Conservation (phyloP, 257 asterid genomes). For the Nemophila menziesii region DNA sequence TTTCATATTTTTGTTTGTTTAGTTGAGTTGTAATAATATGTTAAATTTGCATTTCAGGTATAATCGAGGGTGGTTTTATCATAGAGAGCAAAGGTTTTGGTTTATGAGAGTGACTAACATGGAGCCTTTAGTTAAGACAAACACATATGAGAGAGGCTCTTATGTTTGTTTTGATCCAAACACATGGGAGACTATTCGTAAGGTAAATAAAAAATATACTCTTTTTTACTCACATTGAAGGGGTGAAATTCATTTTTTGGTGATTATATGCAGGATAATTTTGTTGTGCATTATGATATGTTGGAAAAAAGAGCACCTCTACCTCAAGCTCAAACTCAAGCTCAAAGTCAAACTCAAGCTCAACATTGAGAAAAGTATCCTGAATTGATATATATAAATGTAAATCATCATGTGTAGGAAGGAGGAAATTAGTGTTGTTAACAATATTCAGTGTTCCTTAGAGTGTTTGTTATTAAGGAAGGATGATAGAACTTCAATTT, state of each 20-base stretch:
- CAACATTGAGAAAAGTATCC: slow-evolving; percentile 33
- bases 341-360: too few relatives aligned
- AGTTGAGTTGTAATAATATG: background rate
- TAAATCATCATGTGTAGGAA: background rate
- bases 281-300: slow-evolving; percentile 70
- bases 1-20: background rate
- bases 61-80: slow-evolving; percentile 91
- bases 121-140: slow-evolving; percentile 83
- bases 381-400: background rate
- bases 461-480: too few relatives aligned
- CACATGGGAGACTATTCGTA: slow-evolving; percentile 94
- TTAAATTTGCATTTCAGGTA: slow-evolving; percentile 33
- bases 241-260: background rate
- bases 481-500: too few relatives aligned
- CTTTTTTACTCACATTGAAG: background rate
- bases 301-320: slow-evolving; percentile 77
- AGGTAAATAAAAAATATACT: slow-evolving; percentile 44
- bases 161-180: slow-evolving; percentile 88
- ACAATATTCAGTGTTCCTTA: too few relatives aligned
- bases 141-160: slow-evolving; percentile 72
- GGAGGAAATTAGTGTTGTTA: too few relatives aligned
- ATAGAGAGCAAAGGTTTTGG: slow-evolving; percentile 66
- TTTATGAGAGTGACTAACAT: slow-evolving; percentile 52
- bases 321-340: too few relatives aligned
- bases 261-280: slow-evolving; percentile 75